phyloP scores from a whole-genome alignment of 208 protist genomes.

The Wallacemonas sp. region DNA sequence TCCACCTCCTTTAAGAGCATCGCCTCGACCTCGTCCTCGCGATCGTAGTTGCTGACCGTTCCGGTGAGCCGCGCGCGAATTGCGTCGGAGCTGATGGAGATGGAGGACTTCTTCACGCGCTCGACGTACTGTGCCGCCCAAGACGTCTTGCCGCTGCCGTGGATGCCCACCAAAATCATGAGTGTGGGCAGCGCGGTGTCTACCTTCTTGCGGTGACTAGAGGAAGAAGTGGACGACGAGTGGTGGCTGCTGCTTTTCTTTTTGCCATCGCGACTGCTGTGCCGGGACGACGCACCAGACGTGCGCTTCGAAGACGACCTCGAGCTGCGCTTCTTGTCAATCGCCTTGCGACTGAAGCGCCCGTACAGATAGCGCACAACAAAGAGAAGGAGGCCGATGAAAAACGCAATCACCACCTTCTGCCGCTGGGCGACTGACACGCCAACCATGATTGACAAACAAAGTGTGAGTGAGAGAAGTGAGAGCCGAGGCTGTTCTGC shows the following conservation, averaged over 20 bases:
- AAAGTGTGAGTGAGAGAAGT: too few species aligned
- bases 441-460: neutral
- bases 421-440: neutral
- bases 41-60: conserved; percentile 51
- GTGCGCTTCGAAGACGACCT: neutral
- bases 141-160: conserved; percentile 80
- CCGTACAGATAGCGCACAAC: conserved; percentile 6
- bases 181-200: conserved; percentile 60
- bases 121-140: conserved; percentile 73
- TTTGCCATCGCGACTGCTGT: conserved; percentile 3
- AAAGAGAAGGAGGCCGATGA: conserved; percentile 10
- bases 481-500: too few species aligned
- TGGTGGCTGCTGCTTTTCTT: conserved; percentile 14
- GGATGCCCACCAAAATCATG: conserved; percentile 68
- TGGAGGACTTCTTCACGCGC: conserved; percentile 58
- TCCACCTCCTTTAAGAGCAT: conserved; percentile 51
- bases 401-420: conserved; percentile 9
- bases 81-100: conserved; percentile 55
- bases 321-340: neutral
- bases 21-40: conserved; percentile 61
- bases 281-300: neutral
- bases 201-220: conserved; percentile 11
- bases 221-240: conserved; percentile 4
- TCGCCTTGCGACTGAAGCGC: neutral
- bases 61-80: conserved; percentile 47